Evolutionary conservation across 2,329 filamentous ascomycete genomes (phyloP).

Genomic region (Venturia asperata): DNA sequence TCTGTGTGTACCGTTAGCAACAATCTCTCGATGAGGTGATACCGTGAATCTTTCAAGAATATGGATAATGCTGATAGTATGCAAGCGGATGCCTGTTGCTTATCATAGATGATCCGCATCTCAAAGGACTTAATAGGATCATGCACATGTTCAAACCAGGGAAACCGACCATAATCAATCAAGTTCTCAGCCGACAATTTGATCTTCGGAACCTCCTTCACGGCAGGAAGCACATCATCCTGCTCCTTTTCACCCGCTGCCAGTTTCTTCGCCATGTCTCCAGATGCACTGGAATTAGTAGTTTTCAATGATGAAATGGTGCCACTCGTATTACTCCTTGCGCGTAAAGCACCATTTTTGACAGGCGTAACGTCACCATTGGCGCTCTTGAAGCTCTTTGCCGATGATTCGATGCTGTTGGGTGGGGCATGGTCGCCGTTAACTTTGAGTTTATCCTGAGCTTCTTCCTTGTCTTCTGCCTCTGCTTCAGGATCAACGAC

Average conservation of each 20-base stretch:
- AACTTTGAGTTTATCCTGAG: constrained; percentile 26
- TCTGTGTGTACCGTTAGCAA: constrained; percentile 47
- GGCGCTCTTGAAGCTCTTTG: neutral
- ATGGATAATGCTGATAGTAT: constrained; percentile 6
- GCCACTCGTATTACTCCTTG: constrained; percentile 14
- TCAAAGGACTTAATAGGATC: constrained; percentile 20
- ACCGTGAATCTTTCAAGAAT: neutral
- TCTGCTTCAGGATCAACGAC: constrained; percentile 86
- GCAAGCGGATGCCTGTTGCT: neutral
- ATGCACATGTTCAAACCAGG: neutral
- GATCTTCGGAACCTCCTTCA: constrained; percentile 63
- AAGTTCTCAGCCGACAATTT: constrained; percentile 73
- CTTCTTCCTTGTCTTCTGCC: constrained; percentile 42
- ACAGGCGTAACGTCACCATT: neutral
- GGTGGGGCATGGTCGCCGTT: constrained; percentile 15
- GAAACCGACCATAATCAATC: constrained; percentile 60
- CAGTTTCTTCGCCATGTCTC: constrained; percentile 29
- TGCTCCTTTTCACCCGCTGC: constrained; percentile 17
- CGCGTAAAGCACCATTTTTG: constrained; percentile 14
- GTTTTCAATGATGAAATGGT: constrained; percentile 14
- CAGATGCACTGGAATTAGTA: constrained; percentile 1
- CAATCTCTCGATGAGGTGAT: neutral
- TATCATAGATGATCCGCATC: constrained; percentile 22
- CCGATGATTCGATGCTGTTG: constrained; percentile 14
- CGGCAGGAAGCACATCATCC: constrained; percentile 35